A percentile compares a stretch with the other conserved stretches of the same genome.
phyloP scores from a whole-genome alignment of 192 early-diverging fungal genomes.

The Jimgerdemannia lactiflua region DNA sequence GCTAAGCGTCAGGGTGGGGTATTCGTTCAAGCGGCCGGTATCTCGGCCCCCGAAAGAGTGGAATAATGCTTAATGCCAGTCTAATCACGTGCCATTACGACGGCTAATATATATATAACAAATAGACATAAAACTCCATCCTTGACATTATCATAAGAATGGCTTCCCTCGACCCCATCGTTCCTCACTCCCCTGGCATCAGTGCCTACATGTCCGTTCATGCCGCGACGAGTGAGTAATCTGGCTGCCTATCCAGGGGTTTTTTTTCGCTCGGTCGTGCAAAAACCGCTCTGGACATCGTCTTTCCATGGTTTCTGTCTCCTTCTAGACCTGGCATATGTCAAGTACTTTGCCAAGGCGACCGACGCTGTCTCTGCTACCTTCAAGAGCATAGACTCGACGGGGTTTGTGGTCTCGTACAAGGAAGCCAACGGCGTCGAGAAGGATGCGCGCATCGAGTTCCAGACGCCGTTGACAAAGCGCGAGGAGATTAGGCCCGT shows the following conservation, averaged over 20 bases:
- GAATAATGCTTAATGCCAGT: no score
- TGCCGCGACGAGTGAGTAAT: conserved; percentile 12
- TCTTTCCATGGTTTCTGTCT: neutral
- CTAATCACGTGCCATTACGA: no score
- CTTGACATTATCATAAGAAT: neutral
- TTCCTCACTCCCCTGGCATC: conserved; percentile 25
- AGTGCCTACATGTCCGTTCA: conserved; percentile 39
- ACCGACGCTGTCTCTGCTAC: conserved; percentile 25
- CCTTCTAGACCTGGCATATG: conserved; percentile 33
- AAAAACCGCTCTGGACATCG: neutral
- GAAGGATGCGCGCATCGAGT: conserved; percentile 22
- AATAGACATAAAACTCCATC: no score
- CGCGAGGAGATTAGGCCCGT: conserved; percentile 39
- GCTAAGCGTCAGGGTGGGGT: no score
- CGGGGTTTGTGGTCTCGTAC: conserved; percentile 26
- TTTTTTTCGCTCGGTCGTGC: neutral
- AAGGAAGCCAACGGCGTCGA: conserved; percentile 11
- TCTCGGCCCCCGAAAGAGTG: no score
- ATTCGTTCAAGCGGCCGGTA: no score
- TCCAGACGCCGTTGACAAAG: conserved; percentile 22
- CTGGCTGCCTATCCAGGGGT: neutral
- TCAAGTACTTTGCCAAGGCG: conserved; percentile 32
- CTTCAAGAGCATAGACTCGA: conserved; percentile 31
- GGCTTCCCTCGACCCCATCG: conserved; percentile 25
- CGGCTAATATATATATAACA: no score